Evolutionary conservation across 345 rosid species (phyloP).

Genomic region (Eucalyptus victrix): DNA sequence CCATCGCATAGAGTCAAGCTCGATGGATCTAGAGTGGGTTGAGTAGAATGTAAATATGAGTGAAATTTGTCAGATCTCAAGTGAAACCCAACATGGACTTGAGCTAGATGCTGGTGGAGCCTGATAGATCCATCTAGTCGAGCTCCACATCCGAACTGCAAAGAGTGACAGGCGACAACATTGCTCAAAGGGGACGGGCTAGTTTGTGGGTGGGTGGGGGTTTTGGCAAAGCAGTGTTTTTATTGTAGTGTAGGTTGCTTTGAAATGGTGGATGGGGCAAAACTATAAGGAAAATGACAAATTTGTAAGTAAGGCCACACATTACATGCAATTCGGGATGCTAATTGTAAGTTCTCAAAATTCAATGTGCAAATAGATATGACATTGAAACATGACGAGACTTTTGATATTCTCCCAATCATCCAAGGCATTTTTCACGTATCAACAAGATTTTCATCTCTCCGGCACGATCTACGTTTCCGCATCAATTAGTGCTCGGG

Average conservation of each 20-base stretch:
- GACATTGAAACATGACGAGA: not conserved
- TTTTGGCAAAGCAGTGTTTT: not conserved
- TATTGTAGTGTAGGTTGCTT: not conserved
- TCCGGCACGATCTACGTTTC: not conserved
- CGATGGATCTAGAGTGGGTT: accelerated
- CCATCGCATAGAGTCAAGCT: not conserved
- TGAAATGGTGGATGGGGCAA: not conserved
- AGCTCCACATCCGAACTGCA: not conserved
- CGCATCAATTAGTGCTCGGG: not conserved
- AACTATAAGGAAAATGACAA: not conserved
- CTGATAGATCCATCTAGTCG: not conserved
- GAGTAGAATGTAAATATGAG: not conserved
- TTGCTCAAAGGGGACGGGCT: not conserved
- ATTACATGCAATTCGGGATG: not conserved
- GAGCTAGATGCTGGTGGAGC: not conserved
- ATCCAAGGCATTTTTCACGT: not conserved
- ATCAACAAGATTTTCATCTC: not conserved
- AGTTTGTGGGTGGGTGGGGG: not conserved
- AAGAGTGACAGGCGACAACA: accelerated
- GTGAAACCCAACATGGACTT: not conserved
- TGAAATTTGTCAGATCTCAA: not conserved
- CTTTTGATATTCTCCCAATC: not conserved
- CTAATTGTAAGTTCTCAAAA: not conserved
- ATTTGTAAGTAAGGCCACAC: not conserved
- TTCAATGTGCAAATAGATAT: not conserved